Conservation (phyloP, 176 grass and related monocot species). For the Tillandsia leiboldiana region DNA sequence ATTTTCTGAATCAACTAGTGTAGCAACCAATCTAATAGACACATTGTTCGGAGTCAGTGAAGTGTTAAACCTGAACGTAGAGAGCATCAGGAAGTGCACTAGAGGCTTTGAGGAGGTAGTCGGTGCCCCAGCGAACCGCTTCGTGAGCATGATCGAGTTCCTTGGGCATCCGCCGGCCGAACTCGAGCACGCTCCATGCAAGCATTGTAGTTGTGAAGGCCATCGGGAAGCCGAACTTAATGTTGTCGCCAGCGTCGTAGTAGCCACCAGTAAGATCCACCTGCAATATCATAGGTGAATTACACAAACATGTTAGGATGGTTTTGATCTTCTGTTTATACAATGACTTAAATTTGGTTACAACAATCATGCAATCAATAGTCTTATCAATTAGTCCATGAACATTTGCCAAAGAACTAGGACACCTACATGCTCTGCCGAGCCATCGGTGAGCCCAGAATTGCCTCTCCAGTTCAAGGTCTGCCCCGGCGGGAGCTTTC, state of each 20-base stretch:
- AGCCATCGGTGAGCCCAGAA: conserved; percentile 33
- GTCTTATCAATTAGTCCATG: neutral
- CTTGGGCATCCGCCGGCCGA: conserved; percentile 20
- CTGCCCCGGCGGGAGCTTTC: conserved; percentile 29
- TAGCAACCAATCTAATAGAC: no score
- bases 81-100: conserved; percentile 17
- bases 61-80: conserved; percentile 28
- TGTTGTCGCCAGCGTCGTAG: conserved; percentile 36
- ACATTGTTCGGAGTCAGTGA: neutral
- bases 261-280: conserved; percentile 34
- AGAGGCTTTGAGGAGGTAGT: conserved; percentile 42
- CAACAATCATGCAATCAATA: neutral
- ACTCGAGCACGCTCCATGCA: conserved; percentile 31
- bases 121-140: conserved; percentile 31
- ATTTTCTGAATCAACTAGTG: neutral
- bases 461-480: conserved; percentile 46
- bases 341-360: no score
- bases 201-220: conserved; percentile 38
- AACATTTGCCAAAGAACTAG: neutral
- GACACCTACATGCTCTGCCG: neutral
- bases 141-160: conserved; percentile 14
- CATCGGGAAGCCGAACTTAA: conserved; percentile 42
- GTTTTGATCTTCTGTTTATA: no score
- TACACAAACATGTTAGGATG: neutral
- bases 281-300: neutral